Base-by-base conservation (phyloP, 2,329 filamentous ascomycete species). In the Chaetomium globosum region DNA sequence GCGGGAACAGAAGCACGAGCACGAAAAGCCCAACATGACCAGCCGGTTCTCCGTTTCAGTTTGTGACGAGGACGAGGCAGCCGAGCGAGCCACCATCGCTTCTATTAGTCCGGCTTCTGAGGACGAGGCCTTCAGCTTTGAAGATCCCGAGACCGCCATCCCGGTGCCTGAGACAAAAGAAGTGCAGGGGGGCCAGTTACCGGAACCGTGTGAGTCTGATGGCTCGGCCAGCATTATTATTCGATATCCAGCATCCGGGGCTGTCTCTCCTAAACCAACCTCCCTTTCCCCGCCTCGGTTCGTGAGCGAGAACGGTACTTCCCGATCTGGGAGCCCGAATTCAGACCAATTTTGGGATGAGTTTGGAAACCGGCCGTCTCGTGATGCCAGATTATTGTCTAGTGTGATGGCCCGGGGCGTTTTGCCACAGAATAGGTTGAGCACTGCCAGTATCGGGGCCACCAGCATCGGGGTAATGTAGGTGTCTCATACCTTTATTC, bases 11-110 rank as follows among this genome's bases (percentile, higher is more conserved):
- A 12, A 5, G 13, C n/a, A 51, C 2, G 31, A 48, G 5, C 31
- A 21, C 48, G 19, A 21, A 7, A 43, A 64, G 13, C 30, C 52
- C 2, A 65, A 53, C 43, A 52, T 60, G 43, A 56, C 30, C 43
- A 65, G 63, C 48, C 58, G 19, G 13, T 61, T 65, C 33, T 65
- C 59, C 53, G 30, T 65, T 5, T 61, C 63, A 0, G 30, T 36
- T 16, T 33, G 46, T 4, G 63, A 53, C 28, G 28, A 46, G 19
- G 63, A 51, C 19, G 63, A 64, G 10, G 46, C 54, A 28, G 54
- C 23, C 12, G 61, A 49, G 19, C 28, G 52, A 6, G 54, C 31
- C 19, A 58, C 53, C 31, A 4, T 12, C 12, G 46, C 6, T 19
- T 19, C 31, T 4, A 33, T 46, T 33, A 63, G 61, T 26, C 33